Base-by-base conservation (phyloP, 2,329 filamentous ascomycete species). In the Exophiala spinifera region DNA sequence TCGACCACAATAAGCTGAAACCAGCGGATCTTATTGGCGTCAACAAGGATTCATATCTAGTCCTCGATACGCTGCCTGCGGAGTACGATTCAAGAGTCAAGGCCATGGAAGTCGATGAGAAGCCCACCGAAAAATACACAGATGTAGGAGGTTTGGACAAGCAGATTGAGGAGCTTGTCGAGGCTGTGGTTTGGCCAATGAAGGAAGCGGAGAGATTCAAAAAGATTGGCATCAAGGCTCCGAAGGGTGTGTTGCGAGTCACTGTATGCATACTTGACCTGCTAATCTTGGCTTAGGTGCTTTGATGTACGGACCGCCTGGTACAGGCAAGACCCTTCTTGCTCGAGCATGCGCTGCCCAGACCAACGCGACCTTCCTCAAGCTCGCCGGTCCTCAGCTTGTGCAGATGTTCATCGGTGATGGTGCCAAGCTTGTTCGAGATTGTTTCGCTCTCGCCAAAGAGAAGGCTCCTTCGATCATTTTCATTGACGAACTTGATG, bases 381-480 rank as follows among this genome's bases (percentile, higher is more conserved):
- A 99, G 75, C 88, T 99, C 53, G 94, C 94, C 57, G 94, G 94
- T 47, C 94, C 95, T 4, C 94, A 99, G 75, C 84, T 99, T 36
- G 94, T 99, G 25, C 94, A 99, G 73, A 99, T 97, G 94, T 99
- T 97, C 72, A 99, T 99, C 37, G 94, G 94, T 71, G 95, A 99
- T 64, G 94, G 94, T 67, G 94, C 95, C 40, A 99, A 99, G 76
- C 83, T 99, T 25, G 94, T 99, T 39, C 88, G 94, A 55, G 94
- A 99, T 76, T 95, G 90, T 75, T 99, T 99, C 70, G 94, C 94
- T 1, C 79, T 99, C 13, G 94, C 94, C 50, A 99, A 99, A 73
- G 94, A 99, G 75, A 99, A 99, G 79, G 94, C 94, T 0, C 95
- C 94, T 0, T 91, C 94, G 55, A 99, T 99, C 73, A 99, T 99